Percentiles rank a stretch among this genome's conserved stretches.
Evolutionary conservation across 768 basidiomycete species (phyloP).

Genomic region (Lactarius sp.): DNA sequence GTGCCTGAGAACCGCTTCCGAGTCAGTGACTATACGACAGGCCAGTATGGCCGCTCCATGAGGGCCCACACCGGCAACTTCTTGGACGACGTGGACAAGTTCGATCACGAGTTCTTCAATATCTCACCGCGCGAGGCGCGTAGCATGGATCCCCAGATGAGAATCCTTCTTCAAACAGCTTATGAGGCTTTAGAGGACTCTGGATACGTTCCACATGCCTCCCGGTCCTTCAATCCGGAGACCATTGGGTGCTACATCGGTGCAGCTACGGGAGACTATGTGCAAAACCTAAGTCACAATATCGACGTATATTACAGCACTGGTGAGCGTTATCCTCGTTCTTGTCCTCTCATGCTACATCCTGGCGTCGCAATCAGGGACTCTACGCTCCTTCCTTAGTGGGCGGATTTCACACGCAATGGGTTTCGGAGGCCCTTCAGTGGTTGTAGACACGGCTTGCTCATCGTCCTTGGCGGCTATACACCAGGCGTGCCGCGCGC

Average conservation of each 20-base stretch:
- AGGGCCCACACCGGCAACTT: conserved; percentile 61
- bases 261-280: conserved; percentile 65
- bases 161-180: conserved; percentile 59
- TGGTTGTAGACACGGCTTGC: conserved; percentile 71
- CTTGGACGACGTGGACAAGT: conserved; percentile 48
- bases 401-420: conserved; percentile 69
- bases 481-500: conserved; percentile 62
- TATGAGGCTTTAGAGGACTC: conserved; percentile 66
- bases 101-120: conserved; percentile 69
- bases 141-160: conserved; percentile 74
- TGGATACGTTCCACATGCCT: conserved; percentile 61
- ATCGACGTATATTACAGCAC: conserved; percentile 71
- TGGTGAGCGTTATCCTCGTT: conserved; percentile 36
- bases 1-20: conserved; percentile 59
- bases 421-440: conserved; percentile 62
- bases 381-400: conserved; percentile 59
- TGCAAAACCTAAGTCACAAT: conserved; percentile 54
- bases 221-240: conserved; percentile 46
- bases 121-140: conserved; percentile 70
- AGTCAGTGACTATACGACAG: conserved; percentile 36
- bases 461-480: conserved; percentile 66
- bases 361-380: conserved; percentile 42
- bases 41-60: conserved; percentile 39
- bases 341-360: not conserved
- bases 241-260: conserved; percentile 64